Evolutionary conservation across 2,329 filamentous ascomycete species (phyloP), one percentile per base, ranked within the genome.

Genomic region (Penicillium brasilianum): DNA sequence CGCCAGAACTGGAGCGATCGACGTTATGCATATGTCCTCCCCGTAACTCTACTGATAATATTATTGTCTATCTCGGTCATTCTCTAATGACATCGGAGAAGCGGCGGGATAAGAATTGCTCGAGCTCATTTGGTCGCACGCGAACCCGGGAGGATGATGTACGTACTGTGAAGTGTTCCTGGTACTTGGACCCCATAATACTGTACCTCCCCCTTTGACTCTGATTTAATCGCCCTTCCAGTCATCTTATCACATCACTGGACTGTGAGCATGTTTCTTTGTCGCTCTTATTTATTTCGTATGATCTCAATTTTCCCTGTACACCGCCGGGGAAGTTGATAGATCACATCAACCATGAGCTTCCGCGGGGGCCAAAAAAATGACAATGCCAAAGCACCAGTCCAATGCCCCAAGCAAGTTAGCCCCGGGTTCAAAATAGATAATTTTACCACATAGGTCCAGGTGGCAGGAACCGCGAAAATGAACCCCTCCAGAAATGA

Each of bases 1-100:
- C 44, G 46, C 50, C 50, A 60, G 57, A 54, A 56, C 58, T 57
- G 57, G 36, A 54, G 25, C 32, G 61, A 66, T 68, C 63, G 58
- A 49, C 63, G 44, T 54, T 36, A 28, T 61, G 55, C 55, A 62
- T 34, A 28, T 28, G 25, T 59, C 8, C 20, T 32, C n/a, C 46
- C 46, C 46, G 30, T 50, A 48, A 48, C 25, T 46, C 22, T 11
- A 13, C 22, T 46, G 22, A 28, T 49, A 18, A 13, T 32, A 16
- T 14, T 9, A 14, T 32, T 28, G 25, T 6, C 25, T 28, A 28
- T 28, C 25, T 18, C 6, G n/a, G 11, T 50, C 5, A 20, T 18
- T 9, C 9, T 14, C 32, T 48, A 28, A 28, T 14, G 28, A 4
- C 14, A 16, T 28, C 28, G 11, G 18, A 20, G 34, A 13, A 16